Conservation (phyloP, 2,329 filamentous ascomycete species). For the Colletotrichum gigasporum region DNA sequence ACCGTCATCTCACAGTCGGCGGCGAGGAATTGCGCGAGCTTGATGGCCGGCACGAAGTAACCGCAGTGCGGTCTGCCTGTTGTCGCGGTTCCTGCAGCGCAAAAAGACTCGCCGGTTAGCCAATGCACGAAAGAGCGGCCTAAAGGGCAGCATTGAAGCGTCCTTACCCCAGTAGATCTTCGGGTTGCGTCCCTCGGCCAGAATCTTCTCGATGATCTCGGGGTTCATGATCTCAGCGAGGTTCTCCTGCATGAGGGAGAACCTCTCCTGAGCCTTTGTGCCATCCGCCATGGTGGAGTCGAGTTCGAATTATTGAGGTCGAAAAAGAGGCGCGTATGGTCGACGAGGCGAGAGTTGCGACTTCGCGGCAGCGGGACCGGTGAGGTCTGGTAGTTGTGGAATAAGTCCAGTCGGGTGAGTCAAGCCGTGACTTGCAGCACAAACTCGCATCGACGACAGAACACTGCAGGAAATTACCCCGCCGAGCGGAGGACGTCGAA, state of each 20-base stretch:
- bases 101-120: conserved; percentile 15
- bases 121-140: conserved; percentile 8
- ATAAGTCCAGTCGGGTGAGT: conserved; percentile 15
- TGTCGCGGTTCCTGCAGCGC: conserved; percentile 72
- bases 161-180: conserved; percentile 83
- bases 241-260: conserved; percentile 82
- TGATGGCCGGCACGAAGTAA: conserved; percentile 89
- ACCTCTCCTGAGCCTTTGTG: conserved; percentile 66
- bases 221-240: conserved; percentile 84
- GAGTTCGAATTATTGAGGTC: neutral
- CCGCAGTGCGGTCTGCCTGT: conserved; percentile 90
- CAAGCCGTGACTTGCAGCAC: conserved; percentile 22
- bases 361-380: neutral
- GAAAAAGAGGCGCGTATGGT: neutral
- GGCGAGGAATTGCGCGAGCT: conserved; percentile 86
- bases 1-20: conserved; percentile 86
- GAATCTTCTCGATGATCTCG: conserved; percentile 81
- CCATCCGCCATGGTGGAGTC: conserved; percentile 35
- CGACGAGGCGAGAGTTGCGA: neutral
- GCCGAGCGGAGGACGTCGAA: conserved; percentile 32
- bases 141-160: neutral
- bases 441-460: conserved; percentile 11
- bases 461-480: conserved; percentile 31
- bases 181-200: conserved; percentile 75
- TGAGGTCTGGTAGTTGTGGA: neutral